Evolutionary conservation across 169 alveolate species (phyloP).

Genomic region (Eimeria tenella): DNA sequence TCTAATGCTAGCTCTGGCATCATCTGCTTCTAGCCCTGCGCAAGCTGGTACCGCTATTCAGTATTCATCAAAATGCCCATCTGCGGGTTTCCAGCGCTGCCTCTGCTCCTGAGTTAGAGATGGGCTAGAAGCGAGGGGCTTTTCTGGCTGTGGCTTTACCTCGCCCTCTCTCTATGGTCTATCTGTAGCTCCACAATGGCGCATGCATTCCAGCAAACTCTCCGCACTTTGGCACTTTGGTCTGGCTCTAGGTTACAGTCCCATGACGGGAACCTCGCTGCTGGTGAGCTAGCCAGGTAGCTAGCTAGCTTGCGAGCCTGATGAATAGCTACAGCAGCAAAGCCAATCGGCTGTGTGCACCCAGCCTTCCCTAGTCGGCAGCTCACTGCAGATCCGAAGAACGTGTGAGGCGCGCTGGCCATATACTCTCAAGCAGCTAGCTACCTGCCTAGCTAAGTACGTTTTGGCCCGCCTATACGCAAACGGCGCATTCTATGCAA

Average conservation of each 20-base stretch:
- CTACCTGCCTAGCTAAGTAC: neutral
- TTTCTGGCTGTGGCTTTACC: neutral
- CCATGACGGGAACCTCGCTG: neutral
- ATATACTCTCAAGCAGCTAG: neutral
- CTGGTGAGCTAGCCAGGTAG: neutral
- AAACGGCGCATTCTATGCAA: neutral
- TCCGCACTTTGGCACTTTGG: neutral
- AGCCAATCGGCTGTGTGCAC: neutral
- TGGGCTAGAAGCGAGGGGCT: neutral
- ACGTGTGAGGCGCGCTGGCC: neutral
- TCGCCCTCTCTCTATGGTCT: neutral
- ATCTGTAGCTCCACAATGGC: neutral
- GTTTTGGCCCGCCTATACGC: neutral
- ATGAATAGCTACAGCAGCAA: neutral
- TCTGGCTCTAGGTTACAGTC: neutral
- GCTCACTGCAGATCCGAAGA: neutral
- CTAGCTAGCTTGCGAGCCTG: neutral
- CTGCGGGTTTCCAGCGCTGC: too few relatives aligned
- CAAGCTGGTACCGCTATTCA: too few relatives aligned
- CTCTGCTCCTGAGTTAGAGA: too few relatives aligned
- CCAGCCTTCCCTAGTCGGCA: neutral
- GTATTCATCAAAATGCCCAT: too few relatives aligned
- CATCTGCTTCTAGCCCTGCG: too few relatives aligned
- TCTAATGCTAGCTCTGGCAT: too few relatives aligned
- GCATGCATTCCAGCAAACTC: neutral